Percentiles rank a stretch among this genome's conserved stretches.
These are phyloP conservation scores for Nicotiana knightiana DNA, from an alignment of 257 asterid genomes.

Conservation along the genomic window DNA sequence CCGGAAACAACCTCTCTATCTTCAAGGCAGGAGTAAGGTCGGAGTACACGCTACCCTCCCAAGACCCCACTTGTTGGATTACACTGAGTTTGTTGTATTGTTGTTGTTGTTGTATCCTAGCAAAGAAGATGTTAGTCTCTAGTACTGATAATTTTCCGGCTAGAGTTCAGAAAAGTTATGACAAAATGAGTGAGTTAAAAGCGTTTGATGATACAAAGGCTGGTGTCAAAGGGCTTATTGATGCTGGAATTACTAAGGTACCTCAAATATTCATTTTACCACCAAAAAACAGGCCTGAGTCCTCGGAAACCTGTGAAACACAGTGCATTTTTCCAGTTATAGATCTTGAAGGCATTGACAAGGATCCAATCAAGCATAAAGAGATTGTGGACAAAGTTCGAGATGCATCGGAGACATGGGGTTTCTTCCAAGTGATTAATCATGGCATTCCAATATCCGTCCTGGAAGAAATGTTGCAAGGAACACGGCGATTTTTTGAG, in stretches of 20 bases:
- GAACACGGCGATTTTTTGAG: conserved; percentile 48
- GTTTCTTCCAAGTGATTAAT: conserved; percentile 63
- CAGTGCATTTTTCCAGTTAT: conserved; percentile 45
- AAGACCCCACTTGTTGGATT: no score
- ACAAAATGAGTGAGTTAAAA: conserved; percentile 33
- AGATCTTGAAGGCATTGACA: conserved; percentile 30
- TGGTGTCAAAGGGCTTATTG: conserved; percentile 67
- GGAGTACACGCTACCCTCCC: no score
- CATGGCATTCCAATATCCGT: conserved; percentile 48
- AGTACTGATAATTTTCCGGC: background rate
- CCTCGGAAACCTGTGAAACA: background rate
- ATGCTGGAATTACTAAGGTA: conserved; percentile 32
- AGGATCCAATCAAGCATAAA: conserved; percentile 15
- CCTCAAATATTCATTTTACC: conserved; percentile 43
- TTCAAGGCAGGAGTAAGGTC: no score
- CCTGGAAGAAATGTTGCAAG: conserved; percentile 47
- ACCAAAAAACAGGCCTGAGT: background rate
- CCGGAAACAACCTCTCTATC: no score
- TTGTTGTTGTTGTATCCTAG: background rate
- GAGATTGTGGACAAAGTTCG: conserved; percentile 31
- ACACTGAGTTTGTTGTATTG: no score
- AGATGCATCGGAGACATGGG: conserved; percentile 44
- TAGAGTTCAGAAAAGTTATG: background rate
- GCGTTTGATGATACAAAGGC: conserved; percentile 55
- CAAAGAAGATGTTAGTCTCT: conserved; percentile 14